These are phyloP conservation scores for Eucalyptus curtisii DNA, from an alignment of 345 rosid genomes.

Conservation along the genomic window DNA sequence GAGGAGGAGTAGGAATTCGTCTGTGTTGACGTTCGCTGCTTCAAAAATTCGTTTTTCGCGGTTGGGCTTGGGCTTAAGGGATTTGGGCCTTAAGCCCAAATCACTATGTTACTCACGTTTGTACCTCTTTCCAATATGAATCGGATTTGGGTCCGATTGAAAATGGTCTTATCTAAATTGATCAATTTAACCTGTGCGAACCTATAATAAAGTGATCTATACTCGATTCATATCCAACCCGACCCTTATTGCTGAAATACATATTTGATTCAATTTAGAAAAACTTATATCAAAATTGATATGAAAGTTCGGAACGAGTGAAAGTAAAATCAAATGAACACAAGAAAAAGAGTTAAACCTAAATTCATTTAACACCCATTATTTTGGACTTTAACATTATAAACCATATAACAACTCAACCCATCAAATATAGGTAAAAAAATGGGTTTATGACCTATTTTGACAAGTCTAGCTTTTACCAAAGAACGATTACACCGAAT, in stretches of 20 bases:
- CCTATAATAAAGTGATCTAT: fast-evolving
- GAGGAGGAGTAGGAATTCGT: neutral
- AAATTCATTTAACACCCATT: too few relatives aligned
- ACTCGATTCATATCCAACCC: neutral
- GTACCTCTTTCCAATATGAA: fast-evolving
- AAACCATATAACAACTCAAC: too few relatives aligned
- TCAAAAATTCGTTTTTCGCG: neutral
- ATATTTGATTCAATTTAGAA: too few relatives aligned
- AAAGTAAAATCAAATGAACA: fast-evolving
- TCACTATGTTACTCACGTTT: neutral
- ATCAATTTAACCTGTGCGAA: neutral
- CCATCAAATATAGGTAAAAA: too few relatives aligned
- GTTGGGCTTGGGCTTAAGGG: neutral
- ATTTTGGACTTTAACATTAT: too few relatives aligned
- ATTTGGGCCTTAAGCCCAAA: neutral
- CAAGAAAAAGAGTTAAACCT: too few relatives aligned
- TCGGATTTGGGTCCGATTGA: fast-evolving
- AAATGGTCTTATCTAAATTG: fast-evolving
- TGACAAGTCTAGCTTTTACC: too few relatives aligned
- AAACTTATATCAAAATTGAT: too few relatives aligned
- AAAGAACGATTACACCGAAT: neutral
- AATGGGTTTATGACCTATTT: too few relatives aligned
- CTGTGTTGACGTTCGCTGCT: neutral
- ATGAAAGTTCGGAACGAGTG: fast-evolving
- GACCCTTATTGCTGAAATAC: neutral